A percentile compares a stretch with the other conserved stretches of the same genome.
Conservation (phyloP, 176 grass and related monocot genomes). For the Cenchrus purpureus region DNA sequence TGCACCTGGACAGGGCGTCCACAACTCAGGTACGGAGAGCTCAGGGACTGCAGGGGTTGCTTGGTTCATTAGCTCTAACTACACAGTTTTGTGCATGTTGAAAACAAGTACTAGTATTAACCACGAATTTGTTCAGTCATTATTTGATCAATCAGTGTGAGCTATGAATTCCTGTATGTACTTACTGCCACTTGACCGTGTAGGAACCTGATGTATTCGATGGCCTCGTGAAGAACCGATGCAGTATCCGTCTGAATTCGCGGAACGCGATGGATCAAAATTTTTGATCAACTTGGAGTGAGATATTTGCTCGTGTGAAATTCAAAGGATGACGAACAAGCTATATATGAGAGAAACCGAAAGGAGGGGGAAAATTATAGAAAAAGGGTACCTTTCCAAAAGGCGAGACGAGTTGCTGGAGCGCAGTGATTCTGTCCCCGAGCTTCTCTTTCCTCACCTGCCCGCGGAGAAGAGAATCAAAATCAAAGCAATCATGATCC, state of each 20-base stretch:
- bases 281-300: neutral
- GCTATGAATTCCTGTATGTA: neutral
- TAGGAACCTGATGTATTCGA: constrained; percentile 88
- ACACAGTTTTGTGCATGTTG: neutral
- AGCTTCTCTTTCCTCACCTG: constrained; percentile 98
- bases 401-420: constrained; percentile 98
- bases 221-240: constrained; percentile 99
- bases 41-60: constrained; percentile 57
- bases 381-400: constrained; percentile 84
- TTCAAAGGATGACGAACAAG: neutral
- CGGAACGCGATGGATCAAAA: neutral
- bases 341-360: neutral
- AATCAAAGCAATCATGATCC: constrained; percentile 15
- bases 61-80: neutral
- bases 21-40: constrained; percentile 76
- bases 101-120: neutral
- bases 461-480: neutral
- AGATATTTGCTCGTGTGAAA: neutral
- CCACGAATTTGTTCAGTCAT: neutral
- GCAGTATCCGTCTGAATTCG: too few species aligned
- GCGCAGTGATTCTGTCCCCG: constrained; percentile 98
- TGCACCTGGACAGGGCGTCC: constrained; percentile 56
- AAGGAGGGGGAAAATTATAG: constrained; percentile 2
- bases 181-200: constrained; percentile 91
- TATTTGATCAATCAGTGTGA: neutral